These are phyloP conservation scores for Mortierella sp. DNA, from an alignment of 371 early-diverging fungal species.

Conservation along the genomic window DNA sequence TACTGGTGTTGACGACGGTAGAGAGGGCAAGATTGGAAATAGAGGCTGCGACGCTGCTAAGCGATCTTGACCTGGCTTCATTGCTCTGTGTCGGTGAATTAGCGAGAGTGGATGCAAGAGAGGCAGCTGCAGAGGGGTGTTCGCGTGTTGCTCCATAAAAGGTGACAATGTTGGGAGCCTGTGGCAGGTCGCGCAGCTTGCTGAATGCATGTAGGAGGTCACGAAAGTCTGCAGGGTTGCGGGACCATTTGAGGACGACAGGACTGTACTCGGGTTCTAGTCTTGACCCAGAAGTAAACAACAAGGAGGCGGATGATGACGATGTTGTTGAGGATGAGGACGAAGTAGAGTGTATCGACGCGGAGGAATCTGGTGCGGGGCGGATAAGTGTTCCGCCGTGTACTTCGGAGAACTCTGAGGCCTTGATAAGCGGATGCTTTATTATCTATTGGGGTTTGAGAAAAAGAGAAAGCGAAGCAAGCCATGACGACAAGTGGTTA, in stretches of 20 bases:
- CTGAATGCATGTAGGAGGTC: constrained; percentile 44
- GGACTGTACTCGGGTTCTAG: constrained; percentile 41
- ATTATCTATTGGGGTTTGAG: constrained; percentile 30
- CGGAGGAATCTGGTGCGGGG: constrained; percentile 23
- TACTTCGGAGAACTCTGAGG: constrained; percentile 54
- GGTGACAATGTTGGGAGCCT: constrained; percentile 39
- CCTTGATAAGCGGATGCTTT: constrained; percentile 56
- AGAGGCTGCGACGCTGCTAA: constrained; percentile 23
- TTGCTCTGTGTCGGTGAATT: constrained; percentile 13
- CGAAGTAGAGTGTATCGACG: constrained; percentile 42
- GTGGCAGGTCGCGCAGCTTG: constrained; percentile 43
- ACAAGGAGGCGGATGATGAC: background rate
- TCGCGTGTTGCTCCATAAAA: constrained; percentile 56
- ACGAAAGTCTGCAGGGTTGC: constrained; percentile 49
- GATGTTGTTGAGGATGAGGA: constrained; percentile 33
- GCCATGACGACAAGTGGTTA: background rate
- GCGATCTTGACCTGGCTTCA: constrained; percentile 26
- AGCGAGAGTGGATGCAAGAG: constrained; percentile 14
- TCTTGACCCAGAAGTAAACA: constrained; percentile 6
- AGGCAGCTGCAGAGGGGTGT: constrained; percentile 31
- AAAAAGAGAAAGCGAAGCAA: background rate
- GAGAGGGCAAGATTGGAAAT: constrained; percentile 38
- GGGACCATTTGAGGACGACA: constrained; percentile 50
- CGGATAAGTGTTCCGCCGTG: constrained; percentile 51
- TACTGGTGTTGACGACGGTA: background rate